Conservation (phyloP, 129 eudicot species). For the Pittosporum tobira region DNA sequence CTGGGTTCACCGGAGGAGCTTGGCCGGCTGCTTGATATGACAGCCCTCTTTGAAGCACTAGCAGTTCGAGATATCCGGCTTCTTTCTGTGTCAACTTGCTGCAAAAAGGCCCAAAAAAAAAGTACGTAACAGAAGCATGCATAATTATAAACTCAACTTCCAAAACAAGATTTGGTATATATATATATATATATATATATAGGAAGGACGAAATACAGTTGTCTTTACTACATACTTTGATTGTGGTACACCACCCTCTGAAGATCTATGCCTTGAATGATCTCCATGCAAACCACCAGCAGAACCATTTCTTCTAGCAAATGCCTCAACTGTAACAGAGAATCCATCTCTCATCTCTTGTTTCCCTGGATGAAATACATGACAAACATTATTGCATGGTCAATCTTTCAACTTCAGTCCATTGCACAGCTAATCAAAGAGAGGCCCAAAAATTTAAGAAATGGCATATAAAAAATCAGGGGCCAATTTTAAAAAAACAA, state of each 20-base stretch:
- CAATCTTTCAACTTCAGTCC: neutral
- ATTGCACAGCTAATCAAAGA: neutral
- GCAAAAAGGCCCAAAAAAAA: neutral
- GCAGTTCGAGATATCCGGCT: constrained; percentile 47
- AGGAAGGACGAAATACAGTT: neutral
- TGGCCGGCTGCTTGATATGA: constrained; percentile 65
- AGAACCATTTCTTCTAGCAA: constrained; percentile 56
- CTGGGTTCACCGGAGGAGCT: constrained; percentile 75
- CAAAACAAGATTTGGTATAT: neutral
- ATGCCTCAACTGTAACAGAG: constrained; percentile 67
- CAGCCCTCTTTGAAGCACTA: constrained; percentile 69
- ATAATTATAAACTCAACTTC: neutral
- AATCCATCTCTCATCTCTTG: constrained; percentile 59
- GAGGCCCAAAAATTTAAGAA: neutral
- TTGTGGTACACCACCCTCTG: constrained; percentile 39
- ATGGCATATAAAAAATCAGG: neutral
- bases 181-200: neutral
- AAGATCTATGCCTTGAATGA: constrained; percentile 52
- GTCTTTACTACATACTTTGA: constrained; percentile 66
- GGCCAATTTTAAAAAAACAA: too few relatives aligned
- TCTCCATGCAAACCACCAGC: constrained; percentile 53
- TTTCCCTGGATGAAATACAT: constrained; percentile 29
- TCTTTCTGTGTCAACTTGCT: constrained; percentile 71
- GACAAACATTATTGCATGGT: neutral
- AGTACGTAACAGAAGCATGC: neutral